Evolutionary conservation across 208 protist genomes (phyloP), one percentile per base, ranked within the genome.

Genomic region (Lotmaria passim): DNA sequence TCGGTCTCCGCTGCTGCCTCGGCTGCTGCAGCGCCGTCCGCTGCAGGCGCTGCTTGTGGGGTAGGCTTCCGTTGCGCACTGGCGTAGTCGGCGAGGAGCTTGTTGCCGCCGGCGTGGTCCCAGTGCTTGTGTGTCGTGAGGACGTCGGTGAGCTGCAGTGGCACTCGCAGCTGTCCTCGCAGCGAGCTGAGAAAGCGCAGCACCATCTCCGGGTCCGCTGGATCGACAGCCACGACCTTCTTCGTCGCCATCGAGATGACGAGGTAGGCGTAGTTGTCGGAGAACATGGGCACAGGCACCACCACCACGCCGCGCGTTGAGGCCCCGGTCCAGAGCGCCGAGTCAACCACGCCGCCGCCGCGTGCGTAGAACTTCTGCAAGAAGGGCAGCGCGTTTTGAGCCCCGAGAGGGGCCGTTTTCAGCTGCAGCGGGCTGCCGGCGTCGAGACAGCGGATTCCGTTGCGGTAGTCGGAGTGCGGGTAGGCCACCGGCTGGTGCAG

Each of bases 111-210:
- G 15, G 92, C 85, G 71, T 98, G 96, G 69, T 98, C 97, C 93
- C 89, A 97, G 83, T 99, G 97, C 81, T 98, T 97, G 87, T 99
- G 97, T 10, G 97, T 99, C 3, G 92, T 98, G 47, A 98, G 81
- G 17, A 98, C 79, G 17, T 95, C 85, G 10, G 90, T 91, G 24
- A 97, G 38, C 48, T 85, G 50, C 46, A 90, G 65, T 31, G 68
- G 60, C 56, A 66, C 41, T n/a, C 50, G 57, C 66, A 83, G 75
- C 51, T 79, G 41, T 23, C 64, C 64, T 15, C 78, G 56, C n/a
- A 91, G 63, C 17, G 63, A 70, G 15, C 58, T 44, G 36, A 93
- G 30, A 30, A 86, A 59, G 44, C 82, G 74, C 48, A 93, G 57
- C 43, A 92, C 78, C 41, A 79, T 79, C 23, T 69, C 53, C 23